Conservation (phyloP, 2,329 filamentous ascomycete genomes). For the Neophaeococcomyces mojaviensis region DNA sequence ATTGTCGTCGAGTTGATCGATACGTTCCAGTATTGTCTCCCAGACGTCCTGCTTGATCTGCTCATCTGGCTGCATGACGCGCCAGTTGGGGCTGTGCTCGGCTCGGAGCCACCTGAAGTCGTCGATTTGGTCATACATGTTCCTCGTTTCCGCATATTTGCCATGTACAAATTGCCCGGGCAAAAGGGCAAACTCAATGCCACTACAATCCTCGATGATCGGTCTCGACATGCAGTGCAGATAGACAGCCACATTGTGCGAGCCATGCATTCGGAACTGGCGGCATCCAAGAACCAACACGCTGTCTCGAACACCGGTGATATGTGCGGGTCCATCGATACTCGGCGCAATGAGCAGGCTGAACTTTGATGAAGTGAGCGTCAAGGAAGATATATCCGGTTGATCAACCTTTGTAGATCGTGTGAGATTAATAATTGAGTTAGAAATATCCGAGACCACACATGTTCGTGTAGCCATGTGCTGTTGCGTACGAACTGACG, state of each 20-base stretch:
- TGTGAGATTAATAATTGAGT: constrained; percentile 58
- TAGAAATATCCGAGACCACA: constrained; percentile 37
- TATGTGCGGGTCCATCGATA: constrained; percentile 72
- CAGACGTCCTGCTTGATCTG: constrained; percentile 36
- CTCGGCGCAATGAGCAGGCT: constrained; percentile 71
- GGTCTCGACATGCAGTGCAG: constrained; percentile 73
- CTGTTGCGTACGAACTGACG: no score
- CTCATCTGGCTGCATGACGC: constrained; percentile 54
- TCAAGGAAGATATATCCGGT: constrained; percentile 62
- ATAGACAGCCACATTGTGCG: constrained; percentile 72
- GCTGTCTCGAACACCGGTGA: constrained; percentile 66
- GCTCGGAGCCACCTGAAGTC: constrained; percentile 96
- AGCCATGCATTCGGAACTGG: constrained; percentile 93
- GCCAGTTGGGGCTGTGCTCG: constrained; percentile 80
- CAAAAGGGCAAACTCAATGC: constrained; percentile 70
- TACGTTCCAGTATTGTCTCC: background rate
- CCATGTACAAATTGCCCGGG: constrained; percentile 39
- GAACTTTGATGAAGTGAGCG: constrained; percentile 60
- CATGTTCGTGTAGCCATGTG: background rate
- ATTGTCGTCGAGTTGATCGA: background rate
- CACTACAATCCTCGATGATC: constrained; percentile 83
- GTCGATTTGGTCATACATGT: constrained; percentile 84
- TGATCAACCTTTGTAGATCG: constrained; percentile 70
- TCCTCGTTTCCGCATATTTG: constrained; percentile 29
- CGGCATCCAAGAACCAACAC: constrained; percentile 66